phyloP scores from a whole-genome alignment of 495 filamentous ascomycete species.

The Penicillium longicatenatum region DNA sequence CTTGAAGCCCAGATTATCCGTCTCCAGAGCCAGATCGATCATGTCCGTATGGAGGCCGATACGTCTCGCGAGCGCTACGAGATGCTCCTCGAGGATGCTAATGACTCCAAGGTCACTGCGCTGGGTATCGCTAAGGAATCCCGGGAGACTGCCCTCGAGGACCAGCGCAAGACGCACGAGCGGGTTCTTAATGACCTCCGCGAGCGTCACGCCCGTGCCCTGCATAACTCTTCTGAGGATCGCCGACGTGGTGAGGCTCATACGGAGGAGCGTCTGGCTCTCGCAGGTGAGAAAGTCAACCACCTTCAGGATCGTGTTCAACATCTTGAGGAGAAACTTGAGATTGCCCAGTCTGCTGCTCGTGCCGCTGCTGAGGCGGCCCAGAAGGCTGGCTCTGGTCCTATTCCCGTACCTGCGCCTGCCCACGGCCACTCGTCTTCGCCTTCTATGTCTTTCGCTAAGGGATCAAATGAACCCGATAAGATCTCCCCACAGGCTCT shows the following conservation, averaged over 20 bases:
- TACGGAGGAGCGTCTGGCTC: conserved; percentile 67
- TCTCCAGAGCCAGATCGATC: conserved; percentile 69
- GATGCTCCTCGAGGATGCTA: conserved; percentile 74
- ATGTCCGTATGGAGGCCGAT: conserved; percentile 70
- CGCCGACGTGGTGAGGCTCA: conserved; percentile 67
- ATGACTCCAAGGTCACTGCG: conserved; percentile 51
- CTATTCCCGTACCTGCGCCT: conserved; percentile 24
- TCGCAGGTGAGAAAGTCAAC: conserved; percentile 77
- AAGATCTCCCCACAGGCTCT: conserved; percentile 92
- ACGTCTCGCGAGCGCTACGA: conserved; percentile 72
- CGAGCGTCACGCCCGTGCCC: conserved; percentile 70
- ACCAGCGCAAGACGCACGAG: conserved; percentile 70
- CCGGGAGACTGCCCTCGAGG: conserved; percentile 65
- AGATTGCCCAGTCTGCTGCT: conserved; percentile 88
- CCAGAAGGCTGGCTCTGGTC: conserved; percentile 54
- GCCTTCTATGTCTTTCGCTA: conserved; percentile 44
- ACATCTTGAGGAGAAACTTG: conserved; percentile 84
- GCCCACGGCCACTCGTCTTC: conserved; percentile 39
- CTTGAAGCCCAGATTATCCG: conserved; percentile 71
- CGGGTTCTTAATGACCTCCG: conserved; percentile 62
- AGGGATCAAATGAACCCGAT: conserved; percentile 63
- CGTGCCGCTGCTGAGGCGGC: conserved; percentile 83
- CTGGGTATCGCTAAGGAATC: conserved; percentile 58
- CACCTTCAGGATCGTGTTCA: conserved; percentile 78
- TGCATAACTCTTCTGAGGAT: conserved; percentile 72